phyloP scores from a whole-genome alignment of 2,329 filamentous ascomycete genomes.

The Calonectria crousiana region DNA sequence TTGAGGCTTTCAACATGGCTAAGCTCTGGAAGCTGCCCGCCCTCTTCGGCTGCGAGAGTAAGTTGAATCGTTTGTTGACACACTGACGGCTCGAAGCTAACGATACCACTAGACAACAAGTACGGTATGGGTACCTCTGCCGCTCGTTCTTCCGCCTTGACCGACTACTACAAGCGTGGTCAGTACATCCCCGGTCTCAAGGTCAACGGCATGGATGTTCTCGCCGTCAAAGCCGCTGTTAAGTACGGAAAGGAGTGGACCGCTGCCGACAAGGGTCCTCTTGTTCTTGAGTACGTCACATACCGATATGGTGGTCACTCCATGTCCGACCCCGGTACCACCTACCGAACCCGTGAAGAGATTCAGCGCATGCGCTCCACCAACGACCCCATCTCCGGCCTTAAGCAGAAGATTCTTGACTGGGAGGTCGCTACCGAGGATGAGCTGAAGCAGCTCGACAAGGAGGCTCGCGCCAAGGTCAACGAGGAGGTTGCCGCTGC shows the following conservation, averaged over 20 bases:
- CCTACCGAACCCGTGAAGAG: constrained; percentile 98
- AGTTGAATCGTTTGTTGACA: constrained; percentile 54
- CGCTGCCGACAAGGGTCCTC: constrained; percentile 84
- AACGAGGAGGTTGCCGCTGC: constrained; percentile 91
- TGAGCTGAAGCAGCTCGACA: constrained; percentile 96
- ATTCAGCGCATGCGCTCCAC: constrained; percentile 99
- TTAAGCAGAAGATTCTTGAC: constrained; percentile 98
- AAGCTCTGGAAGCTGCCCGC: constrained; percentile 98
- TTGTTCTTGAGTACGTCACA: constrained; percentile 98
- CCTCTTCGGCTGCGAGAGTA: constrained; percentile 98
- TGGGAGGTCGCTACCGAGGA: constrained; percentile 94
- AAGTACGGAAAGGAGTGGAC: constrained; percentile 94
- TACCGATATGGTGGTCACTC: constrained; percentile 99
- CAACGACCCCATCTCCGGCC: constrained; percentile 96
- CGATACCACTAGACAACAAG: constrained; percentile 86
- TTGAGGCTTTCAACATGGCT: constrained; percentile 99
- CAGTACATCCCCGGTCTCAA: constrained; percentile 99
- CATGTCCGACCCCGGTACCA: constrained; percentile 99
- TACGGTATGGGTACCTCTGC: constrained; percentile 99
- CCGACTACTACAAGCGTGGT: constrained; percentile 99
- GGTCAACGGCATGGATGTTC: constrained; percentile 99
- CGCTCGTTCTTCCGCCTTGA: constrained; percentile 91
- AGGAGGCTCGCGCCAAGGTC: constrained; percentile 87
- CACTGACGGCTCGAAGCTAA: constrained; percentile 21
- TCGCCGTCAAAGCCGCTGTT: constrained; percentile 96